Evolutionary conservation across 2,329 filamentous ascomycete species (phyloP).

Genomic region (Fusarium compactum): DNA sequence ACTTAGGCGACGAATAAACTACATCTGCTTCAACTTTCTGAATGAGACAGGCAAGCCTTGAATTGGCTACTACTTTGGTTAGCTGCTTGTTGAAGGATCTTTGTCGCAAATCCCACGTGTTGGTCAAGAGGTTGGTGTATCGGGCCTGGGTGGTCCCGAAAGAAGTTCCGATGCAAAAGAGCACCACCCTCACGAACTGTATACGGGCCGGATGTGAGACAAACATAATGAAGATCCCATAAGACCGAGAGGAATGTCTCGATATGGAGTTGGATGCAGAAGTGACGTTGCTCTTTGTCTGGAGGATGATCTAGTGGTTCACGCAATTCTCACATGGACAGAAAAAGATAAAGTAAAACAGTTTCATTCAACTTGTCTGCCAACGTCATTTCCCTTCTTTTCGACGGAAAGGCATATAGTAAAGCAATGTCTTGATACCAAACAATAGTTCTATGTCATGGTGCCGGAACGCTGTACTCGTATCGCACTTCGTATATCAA

Average conservation of each 20-base stretch:
- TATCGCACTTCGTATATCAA: not conserved
- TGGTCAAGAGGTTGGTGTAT: slow-evolving; percentile 1
- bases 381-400: not conserved
- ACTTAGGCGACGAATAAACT: not conserved
- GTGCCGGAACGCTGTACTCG: not conserved
- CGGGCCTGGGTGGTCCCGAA: slow-evolving; percentile 13
- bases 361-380: not conserved
- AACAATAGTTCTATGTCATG: slow-evolving; percentile 3
- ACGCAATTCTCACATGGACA: not conserved
- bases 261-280: not conserved
- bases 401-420: not conserved
- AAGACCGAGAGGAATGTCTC: slow-evolving; percentile 2
- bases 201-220: not conserved
- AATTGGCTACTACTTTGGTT: not conserved
- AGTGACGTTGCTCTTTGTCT: slow-evolving; percentile 1
- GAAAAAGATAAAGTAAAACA: not conserved
- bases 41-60: not conserved
- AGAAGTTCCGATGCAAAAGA: slow-evolving; percentile 14
- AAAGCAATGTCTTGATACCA: not conserved
- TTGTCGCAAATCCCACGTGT: slow-evolving; percentile 7
- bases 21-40: not conserved
- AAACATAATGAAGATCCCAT: slow-evolving; percentile 15
- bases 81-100: not conserved
- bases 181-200: not conserved
- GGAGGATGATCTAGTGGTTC: too few relatives aligned